Percentiles rank a stretch among this genome's conserved stretches.
Conservation (phyloP, 768 basidiomycete species). For the Russula virescens region DNA sequence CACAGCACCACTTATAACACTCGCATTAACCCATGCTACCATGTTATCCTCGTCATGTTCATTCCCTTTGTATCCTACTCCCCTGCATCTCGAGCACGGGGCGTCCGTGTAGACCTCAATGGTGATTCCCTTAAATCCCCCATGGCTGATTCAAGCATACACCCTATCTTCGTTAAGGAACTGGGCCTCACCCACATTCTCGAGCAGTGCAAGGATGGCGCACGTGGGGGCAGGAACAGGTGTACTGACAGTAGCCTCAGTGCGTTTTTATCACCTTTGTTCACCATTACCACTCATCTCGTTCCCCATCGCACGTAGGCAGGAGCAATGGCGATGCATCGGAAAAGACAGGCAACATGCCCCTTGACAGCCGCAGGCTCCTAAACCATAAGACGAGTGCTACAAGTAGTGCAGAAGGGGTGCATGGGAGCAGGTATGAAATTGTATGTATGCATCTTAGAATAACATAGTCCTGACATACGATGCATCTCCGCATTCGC, state of each 20-base stretch:
- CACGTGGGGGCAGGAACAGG: not conserved
- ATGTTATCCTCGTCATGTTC: too few species aligned
- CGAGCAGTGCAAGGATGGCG: conserved; percentile 16
- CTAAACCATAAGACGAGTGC: conserved; percentile 19
- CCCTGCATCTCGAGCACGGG: too few species aligned
- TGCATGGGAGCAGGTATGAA: conserved; percentile 27
- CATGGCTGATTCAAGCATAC: not conserved
- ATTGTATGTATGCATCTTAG: not conserved
- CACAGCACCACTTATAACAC: too few species aligned
- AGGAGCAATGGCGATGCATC: not conserved
- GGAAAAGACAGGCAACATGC: not conserved
- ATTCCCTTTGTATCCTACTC: too few species aligned
- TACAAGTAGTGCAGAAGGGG: conserved; percentile 13
- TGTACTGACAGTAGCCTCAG: too few species aligned
- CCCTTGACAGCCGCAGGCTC: not conserved
- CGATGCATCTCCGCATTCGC: not conserved
- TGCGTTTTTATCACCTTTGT: not conserved
- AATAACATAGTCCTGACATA: not conserved
- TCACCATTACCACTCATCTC: not conserved
- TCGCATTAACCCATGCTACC: too few species aligned
- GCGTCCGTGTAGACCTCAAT: too few species aligned
- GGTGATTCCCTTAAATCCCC: too few species aligned
- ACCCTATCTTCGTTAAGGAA: not conserved
- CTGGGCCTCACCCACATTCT: not conserved
- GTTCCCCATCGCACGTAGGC: not conserved